Percentiles rank a stretch among this genome's conserved stretches.
phyloP scores from a whole-genome alignment of 305 asterid genomes.

The Nicotiana rustica region DNA sequence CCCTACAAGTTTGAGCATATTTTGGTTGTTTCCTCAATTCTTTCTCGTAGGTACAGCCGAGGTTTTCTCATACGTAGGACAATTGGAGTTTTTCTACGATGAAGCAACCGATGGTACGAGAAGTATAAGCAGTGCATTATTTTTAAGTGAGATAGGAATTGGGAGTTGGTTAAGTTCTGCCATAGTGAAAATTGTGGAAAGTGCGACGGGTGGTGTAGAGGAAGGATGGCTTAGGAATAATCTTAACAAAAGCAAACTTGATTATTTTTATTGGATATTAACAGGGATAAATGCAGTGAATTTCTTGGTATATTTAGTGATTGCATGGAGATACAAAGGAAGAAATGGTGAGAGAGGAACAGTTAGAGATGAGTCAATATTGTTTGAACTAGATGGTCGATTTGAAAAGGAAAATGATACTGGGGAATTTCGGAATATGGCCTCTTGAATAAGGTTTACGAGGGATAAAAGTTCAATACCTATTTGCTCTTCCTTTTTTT shows the following conservation, averaged over 20 bases:
- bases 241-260: conserved; percentile 60
- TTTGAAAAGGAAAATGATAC: background rate
- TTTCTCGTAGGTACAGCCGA: conserved; percentile 74
- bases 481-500: background rate
- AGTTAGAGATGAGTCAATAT: conserved; percentile 45
- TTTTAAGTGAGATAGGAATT: conserved; percentile 80
- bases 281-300: conserved; percentile 61
- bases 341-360: conserved; percentile 32
- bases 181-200: conserved; percentile 59
- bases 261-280: conserved; percentile 71
- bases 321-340: conserved; percentile 57
- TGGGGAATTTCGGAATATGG: background rate
- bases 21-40: conserved; percentile 83
- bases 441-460: background rate
- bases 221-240: conserved; percentile 70
- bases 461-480: background rate
- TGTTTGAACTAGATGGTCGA: conserved; percentile 1
- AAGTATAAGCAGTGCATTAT: conserved; percentile 78
- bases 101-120: conserved; percentile 85
- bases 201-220: conserved; percentile 55
- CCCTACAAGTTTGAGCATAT: conserved; percentile 46
- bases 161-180: conserved; percentile 88
- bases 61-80: conserved; percentile 83
- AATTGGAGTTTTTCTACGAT: conserved; percentile 82
- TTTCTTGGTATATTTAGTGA: conserved; percentile 60